Conservation (phyloP, 257 asterid species). For the Voacanga thouarsii region DNA sequence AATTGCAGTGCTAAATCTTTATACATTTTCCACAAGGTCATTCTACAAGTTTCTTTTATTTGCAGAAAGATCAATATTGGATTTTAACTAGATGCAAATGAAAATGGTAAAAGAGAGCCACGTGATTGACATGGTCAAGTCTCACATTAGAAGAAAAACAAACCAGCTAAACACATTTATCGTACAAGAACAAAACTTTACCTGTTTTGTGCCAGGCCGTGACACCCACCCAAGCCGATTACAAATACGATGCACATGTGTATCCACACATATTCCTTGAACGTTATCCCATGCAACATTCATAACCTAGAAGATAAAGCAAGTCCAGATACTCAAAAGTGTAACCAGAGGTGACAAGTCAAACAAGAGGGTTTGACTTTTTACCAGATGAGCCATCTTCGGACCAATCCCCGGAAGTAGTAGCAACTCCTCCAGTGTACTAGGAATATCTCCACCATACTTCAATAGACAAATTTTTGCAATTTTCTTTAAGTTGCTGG, state of each 20-base stretch:
- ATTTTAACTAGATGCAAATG: background rate
- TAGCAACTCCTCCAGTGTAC: constrained; percentile 77
- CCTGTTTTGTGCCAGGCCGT: constrained; percentile 78
- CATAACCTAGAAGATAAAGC: constrained; percentile 59
- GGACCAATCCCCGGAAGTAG: constrained; percentile 98
- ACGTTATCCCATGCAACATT: constrained; percentile 93
- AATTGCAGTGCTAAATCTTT: background rate
- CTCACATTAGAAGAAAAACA: background rate
- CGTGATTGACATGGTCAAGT: background rate
- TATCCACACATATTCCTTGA: constrained; percentile 98
- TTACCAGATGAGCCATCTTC: constrained; percentile 98
- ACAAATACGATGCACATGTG: constrained; percentile 94
- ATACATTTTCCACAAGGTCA: background rate
- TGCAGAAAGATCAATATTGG: background rate
- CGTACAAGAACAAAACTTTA: constrained; percentile 5
- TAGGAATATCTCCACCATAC: constrained; percentile 86
- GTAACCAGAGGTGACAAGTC: background rate
- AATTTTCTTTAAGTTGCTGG: constrained; percentile 80
- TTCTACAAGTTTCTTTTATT: background rate
- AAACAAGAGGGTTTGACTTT: constrained; percentile 11
- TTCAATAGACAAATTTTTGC: constrained; percentile 70
- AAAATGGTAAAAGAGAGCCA: background rate
- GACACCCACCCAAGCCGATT: constrained; percentile 98
- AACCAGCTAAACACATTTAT: background rate
- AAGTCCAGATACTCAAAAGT: constrained; percentile 2